Conservation (phyloP, 169 alveolate species). For the Plasmodium knowlesi region DNA sequence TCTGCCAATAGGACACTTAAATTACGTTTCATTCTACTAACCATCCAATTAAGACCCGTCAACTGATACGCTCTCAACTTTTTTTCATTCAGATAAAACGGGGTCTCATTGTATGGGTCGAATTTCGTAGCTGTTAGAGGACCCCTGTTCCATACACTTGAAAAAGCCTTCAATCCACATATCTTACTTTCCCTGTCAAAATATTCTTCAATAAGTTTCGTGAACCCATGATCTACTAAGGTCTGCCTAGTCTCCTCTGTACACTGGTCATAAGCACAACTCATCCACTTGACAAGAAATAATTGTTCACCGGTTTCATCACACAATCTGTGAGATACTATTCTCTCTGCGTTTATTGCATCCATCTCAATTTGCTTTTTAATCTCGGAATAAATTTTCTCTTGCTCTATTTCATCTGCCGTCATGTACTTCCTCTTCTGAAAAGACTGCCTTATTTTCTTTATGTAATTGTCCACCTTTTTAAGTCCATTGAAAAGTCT, state of each 20-base stretch:
- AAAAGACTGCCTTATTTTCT: slow-evolving; percentile 83
- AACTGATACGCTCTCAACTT: slow-evolving; percentile 95
- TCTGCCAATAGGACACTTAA: slow-evolving; percentile 95
- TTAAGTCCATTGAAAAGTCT: slow-evolving; percentile 86
- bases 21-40: slow-evolving; percentile 94
- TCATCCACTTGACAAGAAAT: slow-evolving; percentile 91
- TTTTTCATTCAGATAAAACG: slow-evolving; percentile 84
- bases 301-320: slow-evolving; percentile 73
- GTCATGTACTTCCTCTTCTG: slow-evolving; percentile 88
- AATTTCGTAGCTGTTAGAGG: slow-evolving; percentile 88
- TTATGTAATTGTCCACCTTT: slow-evolving; percentile 89
- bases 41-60: slow-evolving; percentile 96
- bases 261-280: slow-evolving; percentile 93
- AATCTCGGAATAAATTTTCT: slow-evolving; percentile 87
- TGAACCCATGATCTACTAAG: slow-evolving; percentile 87
- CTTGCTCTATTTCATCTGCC: slow-evolving; percentile 92
- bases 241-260: slow-evolving; percentile 90
- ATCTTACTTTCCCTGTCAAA: slow-evolving; percentile 87
- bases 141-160: slow-evolving; percentile 87
- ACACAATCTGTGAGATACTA: slow-evolving; percentile 81
- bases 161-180: slow-evolving; percentile 79
- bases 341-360: slow-evolving; percentile 90
- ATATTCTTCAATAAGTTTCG: slow-evolving; percentile 82
- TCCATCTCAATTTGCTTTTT: slow-evolving; percentile 92
- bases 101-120: slow-evolving; percentile 92